Conservation (phyloP, 2,329 filamentous ascomycete species). For the Cladophialophora yegresii region DNA sequence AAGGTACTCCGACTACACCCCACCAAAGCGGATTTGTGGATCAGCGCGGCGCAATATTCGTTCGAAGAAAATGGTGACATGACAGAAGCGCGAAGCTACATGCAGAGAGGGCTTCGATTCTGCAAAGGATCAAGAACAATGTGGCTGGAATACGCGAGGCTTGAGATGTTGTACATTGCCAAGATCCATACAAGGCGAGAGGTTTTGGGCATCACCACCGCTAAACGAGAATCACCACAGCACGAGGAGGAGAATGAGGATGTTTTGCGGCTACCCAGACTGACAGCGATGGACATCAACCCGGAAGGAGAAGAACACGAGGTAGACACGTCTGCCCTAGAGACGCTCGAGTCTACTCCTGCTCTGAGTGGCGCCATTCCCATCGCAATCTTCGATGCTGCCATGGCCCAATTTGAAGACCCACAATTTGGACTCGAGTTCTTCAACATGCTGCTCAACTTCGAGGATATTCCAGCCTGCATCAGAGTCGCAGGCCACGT, state of each 20-base stretch:
- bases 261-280: constrained; percentile 59
- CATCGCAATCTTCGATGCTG: constrained; percentile 84
- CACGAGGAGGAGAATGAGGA: constrained; percentile 48
- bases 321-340: constrained; percentile 58
- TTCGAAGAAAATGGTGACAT: constrained; percentile 83
- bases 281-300: constrained; percentile 65
- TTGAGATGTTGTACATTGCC: constrained; percentile 89
- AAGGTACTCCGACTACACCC: constrained; percentile 82
- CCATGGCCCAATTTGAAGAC: constrained; percentile 73
- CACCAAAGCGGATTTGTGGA: constrained; percentile 79
- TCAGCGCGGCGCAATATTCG: constrained; percentile 74
- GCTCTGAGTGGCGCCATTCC: constrained; percentile 92
- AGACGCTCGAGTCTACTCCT: constrained; percentile 69
- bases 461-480: constrained; percentile 66
- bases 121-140: constrained; percentile 72
- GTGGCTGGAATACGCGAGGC: constrained; percentile 86
- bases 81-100: constrained; percentile 76
- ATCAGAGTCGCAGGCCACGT: constrained; percentile 72
- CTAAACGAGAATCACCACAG: constrained; percentile 41
- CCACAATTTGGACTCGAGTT: constrained; percentile 70
- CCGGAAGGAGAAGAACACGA: constrained; percentile 56
- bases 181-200: constrained; percentile 75
- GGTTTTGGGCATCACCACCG: constrained; percentile 63
- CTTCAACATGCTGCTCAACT: constrained; percentile 75
- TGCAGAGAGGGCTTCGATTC: constrained; percentile 89